Evolutionary conservation across 495 filamentous ascomycete species (phyloP), one percentile per base, ranked within the genome.

Genomic region (Trichoderma reesei): DNA sequence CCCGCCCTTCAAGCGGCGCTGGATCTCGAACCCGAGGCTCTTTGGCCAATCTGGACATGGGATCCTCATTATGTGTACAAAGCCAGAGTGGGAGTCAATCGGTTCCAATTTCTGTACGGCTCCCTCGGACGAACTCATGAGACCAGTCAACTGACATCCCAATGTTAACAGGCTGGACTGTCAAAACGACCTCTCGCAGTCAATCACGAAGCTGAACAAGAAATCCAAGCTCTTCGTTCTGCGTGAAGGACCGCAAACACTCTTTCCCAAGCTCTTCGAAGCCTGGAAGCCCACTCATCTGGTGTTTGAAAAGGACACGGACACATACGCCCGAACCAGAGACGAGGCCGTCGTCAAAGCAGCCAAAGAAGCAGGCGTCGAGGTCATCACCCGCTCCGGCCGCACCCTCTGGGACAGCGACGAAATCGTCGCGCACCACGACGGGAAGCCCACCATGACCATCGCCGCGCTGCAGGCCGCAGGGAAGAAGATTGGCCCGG

Each of bases 271-370:
- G 67, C 73, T 90, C 0, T 88, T 88, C 78, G 82, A 83, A 68
- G 75, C 79, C 46, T 89, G 86, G 87, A 80, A 79, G 20, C 81
- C 88, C 34, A 85, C 85, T 0, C 87, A 90, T 74, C 71, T 90
- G 3, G 87, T 89, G 0, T 90, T 89, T 67, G 87, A 90, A 70
- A 87, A 86, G 67, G 87, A 90, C 65, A 88, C 85, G 3, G 88
- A 90, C 73, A 78, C 85, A 0, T 89, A 89, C 70, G 87, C 82
- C 4, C 74, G 79, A 10, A 78, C 84, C 16, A 71, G 87, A 41
- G 87, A 90, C 72, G 75, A 71, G 46, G 69, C 70, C 9, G 77
- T 90, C 39, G 73, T 80, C 14, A 71, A 74, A 5, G 65, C 84
- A 38, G 88, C 87, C 2, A 76, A 82, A 65, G 72, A 85, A 59